Base-by-base conservation (phyloP, 768 basidiomycete genomes). In the Leucosporidium yakuticum region DNA sequence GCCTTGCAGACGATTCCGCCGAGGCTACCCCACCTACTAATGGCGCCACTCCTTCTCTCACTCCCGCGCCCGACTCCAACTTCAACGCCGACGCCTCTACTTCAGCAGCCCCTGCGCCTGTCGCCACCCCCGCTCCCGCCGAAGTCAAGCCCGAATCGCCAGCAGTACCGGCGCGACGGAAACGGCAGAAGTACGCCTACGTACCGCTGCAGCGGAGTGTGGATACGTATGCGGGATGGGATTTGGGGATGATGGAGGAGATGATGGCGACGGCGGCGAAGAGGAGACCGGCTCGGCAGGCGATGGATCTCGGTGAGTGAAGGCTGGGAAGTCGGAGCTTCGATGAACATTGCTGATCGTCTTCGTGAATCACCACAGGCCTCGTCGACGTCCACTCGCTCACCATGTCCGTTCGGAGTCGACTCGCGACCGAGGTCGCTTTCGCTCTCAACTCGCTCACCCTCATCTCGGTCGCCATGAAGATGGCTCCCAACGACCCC, bases 371-470 rank as follows among this genome's bases (percentile, higher is more conserved):
- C 32, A 2, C 25, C 15, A 17, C 62, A 75, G 75, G 76, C 23
- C 54, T 64, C 48, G 67, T 77, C 55, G 94, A 98, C 74, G 86
- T 97, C 66, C 93, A 96, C 76, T 86, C 86, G n/a, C 82, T 99
- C 60, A 87, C 87, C n/a, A 87, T 99, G 88, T 89, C 90, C 36
- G 80, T 99, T 50, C 88, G 93, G 39, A 95, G 90, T 47, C 83
- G 94, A 47, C 80, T 97, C 51, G 83, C 87, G 14, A 83, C 85
- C 56, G 95, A 99, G 78, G 80, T 94, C 62, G 88, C 92, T 5
- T 98, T 93, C 77, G 91, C 89, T 7, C 80, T 99, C 73, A 91
- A 92, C 27, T 90, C 90, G 7, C 82, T 97, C 72, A 87, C 87
- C 5, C 81, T 95, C 76, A 80, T 96, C 65, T 88, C 89, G 19